Conservation (phyloP, 306 rosid species). For the Luffa acutangula region DNA sequence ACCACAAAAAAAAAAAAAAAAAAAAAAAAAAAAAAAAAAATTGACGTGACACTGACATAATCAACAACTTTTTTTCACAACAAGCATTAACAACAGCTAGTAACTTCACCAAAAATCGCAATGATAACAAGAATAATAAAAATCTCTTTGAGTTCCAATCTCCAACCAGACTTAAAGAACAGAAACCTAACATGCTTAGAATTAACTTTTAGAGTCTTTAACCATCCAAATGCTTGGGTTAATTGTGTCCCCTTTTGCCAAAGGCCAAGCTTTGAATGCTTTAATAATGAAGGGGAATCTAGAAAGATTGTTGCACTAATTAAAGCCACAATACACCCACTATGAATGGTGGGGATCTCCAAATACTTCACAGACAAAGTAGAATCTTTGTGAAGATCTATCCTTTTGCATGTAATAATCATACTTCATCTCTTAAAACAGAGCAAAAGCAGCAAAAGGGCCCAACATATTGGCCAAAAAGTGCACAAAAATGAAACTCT, state of each 20-base stretch:
- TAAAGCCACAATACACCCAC: constrained; percentile 9
- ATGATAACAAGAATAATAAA: background rate
- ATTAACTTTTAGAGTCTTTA: background rate
- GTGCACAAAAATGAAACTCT: background rate
- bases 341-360: constrained; percentile 9
- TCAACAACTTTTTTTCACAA: background rate
- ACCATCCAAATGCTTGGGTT: background rate
- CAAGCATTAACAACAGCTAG: background rate
- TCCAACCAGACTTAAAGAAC: background rate
- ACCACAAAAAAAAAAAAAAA: background rate
- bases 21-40: background rate
- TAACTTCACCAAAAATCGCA: background rate
- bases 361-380: background rate
- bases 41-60: background rate
- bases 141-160: background rate
- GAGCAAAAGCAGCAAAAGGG: background rate
- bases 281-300: constrained; percentile 9
- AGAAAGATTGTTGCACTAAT: constrained; percentile 10
- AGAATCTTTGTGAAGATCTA: constrained; percentile 9
- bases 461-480: background rate
- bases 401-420: background rate
- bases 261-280: constrained; percentile 9
- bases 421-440: constrained; percentile 3
- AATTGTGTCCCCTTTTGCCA: background rate
- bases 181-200: background rate